A percentile compares a stretch with the other conserved stretches of the same genome.
phyloP scores from a whole-genome alignment of 2,329 filamentous ascomycete genomes.

The Colletotrichum tabaci region DNA sequence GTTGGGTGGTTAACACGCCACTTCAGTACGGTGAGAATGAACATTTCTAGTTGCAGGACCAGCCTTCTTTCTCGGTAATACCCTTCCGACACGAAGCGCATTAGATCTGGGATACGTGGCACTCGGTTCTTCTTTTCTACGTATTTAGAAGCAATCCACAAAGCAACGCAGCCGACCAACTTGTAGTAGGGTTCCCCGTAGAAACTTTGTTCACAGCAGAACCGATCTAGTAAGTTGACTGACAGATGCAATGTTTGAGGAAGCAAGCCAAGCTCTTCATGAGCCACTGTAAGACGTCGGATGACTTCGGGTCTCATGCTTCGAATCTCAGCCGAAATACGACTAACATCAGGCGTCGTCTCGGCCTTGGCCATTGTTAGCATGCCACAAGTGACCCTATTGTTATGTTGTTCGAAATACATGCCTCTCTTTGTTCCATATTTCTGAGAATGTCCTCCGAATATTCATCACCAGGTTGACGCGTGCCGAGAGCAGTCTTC shows the following conservation, averaged over 20 bases:
- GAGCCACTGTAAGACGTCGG: neutral
- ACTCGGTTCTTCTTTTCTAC: neutral
- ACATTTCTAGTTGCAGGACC: neutral
- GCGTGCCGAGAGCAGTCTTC: neutral
- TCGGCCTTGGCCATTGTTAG: neutral
- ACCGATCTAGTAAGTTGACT: neutral
- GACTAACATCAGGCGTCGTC: neutral
- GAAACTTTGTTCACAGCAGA: constrained; percentile 1
- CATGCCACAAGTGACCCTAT: neutral
- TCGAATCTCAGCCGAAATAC: neutral
- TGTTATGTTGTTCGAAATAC: neutral
- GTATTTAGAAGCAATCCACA: constrained; percentile 5
- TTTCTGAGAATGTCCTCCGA: neutral
- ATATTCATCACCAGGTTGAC: neutral
- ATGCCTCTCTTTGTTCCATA: neutral
- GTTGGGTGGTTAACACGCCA: neutral
- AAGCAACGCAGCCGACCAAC: neutral
- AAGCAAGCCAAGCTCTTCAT: neutral
- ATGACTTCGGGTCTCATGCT: neutral
- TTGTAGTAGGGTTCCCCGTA: neutral
- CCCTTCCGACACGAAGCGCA: neutral
- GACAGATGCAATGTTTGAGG: neutral
- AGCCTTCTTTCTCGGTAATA: neutral
- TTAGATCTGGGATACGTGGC: too few species aligned
- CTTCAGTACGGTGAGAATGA: neutral